Evolutionary conservation across 345 rosid species (phyloP).

Genomic region (Bruguiera gymnorhiza): DNA sequence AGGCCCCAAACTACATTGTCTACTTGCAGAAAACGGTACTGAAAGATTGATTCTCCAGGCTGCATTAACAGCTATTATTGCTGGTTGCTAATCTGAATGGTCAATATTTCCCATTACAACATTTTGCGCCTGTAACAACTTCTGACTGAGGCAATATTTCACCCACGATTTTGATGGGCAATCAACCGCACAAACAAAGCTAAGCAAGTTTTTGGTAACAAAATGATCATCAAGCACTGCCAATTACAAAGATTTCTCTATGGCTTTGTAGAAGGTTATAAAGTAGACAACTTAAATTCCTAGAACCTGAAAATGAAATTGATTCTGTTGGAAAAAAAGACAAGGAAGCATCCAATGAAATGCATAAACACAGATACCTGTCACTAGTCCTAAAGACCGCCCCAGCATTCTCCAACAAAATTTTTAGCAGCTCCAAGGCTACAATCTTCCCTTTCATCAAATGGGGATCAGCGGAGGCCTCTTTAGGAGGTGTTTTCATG

Average conservation of each 20-base stretch:
- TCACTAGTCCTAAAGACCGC: conserved; percentile 98
- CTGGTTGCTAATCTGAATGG: too few relatives aligned
- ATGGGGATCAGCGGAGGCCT: conserved; percentile 81
- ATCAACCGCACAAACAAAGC: too few relatives aligned
- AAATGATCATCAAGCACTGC: too few relatives aligned
- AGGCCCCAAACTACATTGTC: too few relatives aligned
- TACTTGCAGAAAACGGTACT: not conserved
- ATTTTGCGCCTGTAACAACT: too few relatives aligned
- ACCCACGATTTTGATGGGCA: not conserved
- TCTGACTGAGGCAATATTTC: not conserved
- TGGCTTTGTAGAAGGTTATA: too few relatives aligned
- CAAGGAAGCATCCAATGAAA: not conserved
- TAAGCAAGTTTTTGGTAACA: too few relatives aligned
- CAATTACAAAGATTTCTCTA: too few relatives aligned
- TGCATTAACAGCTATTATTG: conserved; percentile 2
- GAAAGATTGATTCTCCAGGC: not conserved
- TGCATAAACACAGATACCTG: conserved; percentile 43
- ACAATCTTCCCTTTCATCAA: conserved; percentile 96
- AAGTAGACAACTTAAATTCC: too few relatives aligned
- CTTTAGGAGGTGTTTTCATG: conserved; percentile 98
- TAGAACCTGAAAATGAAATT: too few relatives aligned
- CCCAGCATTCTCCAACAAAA: conserved; percentile 96
- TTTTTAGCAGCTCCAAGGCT: conserved; percentile 95
- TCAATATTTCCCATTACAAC: too few relatives aligned
- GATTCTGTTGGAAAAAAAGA: too few relatives aligned